Conservation (phyloP, 2,329 filamentous ascomycete species). For the Eutypella sp. region DNA sequence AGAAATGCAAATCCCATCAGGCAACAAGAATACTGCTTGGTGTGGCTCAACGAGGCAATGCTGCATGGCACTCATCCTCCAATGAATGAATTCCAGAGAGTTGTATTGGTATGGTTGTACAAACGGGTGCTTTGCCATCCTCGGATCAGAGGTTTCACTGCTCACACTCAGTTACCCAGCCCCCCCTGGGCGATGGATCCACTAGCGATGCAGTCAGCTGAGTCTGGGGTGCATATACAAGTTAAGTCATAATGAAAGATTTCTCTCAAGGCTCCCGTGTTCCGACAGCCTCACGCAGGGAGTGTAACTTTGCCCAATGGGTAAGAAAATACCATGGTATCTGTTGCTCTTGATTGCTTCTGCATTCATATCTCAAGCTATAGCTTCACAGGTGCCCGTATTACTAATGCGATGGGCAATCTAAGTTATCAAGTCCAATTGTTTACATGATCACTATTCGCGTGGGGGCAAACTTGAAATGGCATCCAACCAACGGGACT, state of each 20-base stretch:
- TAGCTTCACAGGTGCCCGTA: not conserved
- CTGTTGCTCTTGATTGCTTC: not conserved
- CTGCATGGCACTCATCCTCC: no score
- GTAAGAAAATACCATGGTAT: not conserved
- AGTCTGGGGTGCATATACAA: not conserved
- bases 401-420: not conserved
- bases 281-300: not conserved
- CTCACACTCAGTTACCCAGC: not conserved
- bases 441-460: no score
- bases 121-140: no score
- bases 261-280: no score
- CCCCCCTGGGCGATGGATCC: not conserved
- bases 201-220: not conserved
- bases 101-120: not conserved
- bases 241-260: not conserved
- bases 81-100: no score
- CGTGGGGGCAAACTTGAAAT: no score
- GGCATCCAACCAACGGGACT: not conserved
- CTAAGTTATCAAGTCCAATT: constrained; percentile 1
- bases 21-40: no score
- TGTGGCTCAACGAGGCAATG: no score
- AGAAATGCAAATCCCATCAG: no score
- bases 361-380: not conserved
- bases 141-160: not conserved
- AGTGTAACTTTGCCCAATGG: not conserved